Percentiles rank a stretch among this genome's conserved stretches.
Evolutionary conservation across 139 green algal species (phyloP).

Genomic region (Zygnema cylindricum): DNA sequence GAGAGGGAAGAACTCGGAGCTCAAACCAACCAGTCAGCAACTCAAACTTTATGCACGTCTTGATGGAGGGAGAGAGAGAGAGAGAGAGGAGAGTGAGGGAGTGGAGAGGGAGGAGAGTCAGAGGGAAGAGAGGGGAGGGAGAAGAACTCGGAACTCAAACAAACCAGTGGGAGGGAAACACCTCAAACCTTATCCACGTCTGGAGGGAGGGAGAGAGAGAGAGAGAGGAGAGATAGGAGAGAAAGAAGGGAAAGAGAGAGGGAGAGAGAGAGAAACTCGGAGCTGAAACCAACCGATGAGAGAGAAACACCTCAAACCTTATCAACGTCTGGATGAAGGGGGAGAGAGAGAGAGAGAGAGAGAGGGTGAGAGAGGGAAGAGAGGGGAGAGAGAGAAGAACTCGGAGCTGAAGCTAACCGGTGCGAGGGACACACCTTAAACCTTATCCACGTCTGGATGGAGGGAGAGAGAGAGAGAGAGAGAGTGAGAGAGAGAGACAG

Average conservation of each 20-base stretch:
- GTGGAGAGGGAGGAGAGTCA: too few species aligned
- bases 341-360: constrained; percentile 36
- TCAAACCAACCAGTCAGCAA: not conserved
- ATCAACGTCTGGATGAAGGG: not conserved
- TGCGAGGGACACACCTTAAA: not conserved
- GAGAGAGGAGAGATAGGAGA: not conserved
- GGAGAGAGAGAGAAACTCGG: not conserved
- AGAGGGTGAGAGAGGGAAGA: constrained; percentile 17
- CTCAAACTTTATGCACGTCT: not conserved
- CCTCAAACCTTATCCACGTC: too few species aligned
- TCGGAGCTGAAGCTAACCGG: not conserved
- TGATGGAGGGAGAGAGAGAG: too few species aligned
- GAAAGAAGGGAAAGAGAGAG: not conserved
- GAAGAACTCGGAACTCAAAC: not conserved
- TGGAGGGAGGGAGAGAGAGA: too few species aligned
- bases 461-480: not conserved
- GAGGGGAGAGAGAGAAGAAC: not conserved
- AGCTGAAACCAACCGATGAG: not conserved
- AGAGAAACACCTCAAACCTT: too few species aligned
- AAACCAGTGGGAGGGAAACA: too few species aligned
- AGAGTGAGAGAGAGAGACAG: not conserved
- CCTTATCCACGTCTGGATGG: not conserved
- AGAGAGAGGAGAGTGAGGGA: too few species aligned
- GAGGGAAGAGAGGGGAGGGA: not conserved
- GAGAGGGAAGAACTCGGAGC: not conserved